phyloP scores from a whole-genome alignment of 495 filamentous ascomycete genomes.

The Annulohypoxylon nitens region DNA sequence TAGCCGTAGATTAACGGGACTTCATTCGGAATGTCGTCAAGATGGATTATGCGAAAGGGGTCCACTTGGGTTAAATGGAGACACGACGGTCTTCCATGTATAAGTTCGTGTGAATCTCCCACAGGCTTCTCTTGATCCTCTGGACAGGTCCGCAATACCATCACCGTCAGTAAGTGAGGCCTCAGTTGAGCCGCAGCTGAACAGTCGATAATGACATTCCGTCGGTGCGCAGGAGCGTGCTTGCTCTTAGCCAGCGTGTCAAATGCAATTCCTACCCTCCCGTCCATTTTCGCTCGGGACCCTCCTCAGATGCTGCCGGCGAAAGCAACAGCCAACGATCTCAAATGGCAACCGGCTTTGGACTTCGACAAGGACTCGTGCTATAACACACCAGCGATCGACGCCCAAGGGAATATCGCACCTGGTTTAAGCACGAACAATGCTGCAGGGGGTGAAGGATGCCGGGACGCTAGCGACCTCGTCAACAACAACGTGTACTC shows the following conservation, averaged over 20 bases:
- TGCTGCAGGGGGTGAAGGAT: constrained; percentile 12
- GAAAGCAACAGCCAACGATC: background rate
- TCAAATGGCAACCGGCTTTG: constrained; percentile 39
- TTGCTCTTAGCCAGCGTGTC: background rate
- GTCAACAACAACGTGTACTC: constrained; percentile 52
- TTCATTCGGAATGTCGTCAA: background rate
- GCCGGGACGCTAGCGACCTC: constrained; percentile 40
- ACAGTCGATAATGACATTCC: background rate
- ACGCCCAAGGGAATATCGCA: constrained; percentile 36
- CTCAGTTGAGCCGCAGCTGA: background rate
- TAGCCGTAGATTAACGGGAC: background rate
- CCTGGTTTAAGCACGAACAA: background rate
- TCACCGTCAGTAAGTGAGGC: background rate
- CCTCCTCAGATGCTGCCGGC: background rate
- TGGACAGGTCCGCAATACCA: background rate
- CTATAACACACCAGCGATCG: constrained; percentile 52
- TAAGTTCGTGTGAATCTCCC: background rate
- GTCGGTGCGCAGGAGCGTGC: background rate
- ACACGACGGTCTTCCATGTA: background rate
- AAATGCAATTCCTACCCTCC: background rate
- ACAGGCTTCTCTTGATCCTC: background rate
- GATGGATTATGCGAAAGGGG: background rate
- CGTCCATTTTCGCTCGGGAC: background rate
- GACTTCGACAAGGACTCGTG: constrained; percentile 54
- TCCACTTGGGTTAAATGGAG: background rate